A percentile compares a stretch with the other conserved stretches of the same genome.
Evolutionary conservation across 768 basidiomycete species (phyloP).

Genomic region (Boletus rufocinnamomeus): DNA sequence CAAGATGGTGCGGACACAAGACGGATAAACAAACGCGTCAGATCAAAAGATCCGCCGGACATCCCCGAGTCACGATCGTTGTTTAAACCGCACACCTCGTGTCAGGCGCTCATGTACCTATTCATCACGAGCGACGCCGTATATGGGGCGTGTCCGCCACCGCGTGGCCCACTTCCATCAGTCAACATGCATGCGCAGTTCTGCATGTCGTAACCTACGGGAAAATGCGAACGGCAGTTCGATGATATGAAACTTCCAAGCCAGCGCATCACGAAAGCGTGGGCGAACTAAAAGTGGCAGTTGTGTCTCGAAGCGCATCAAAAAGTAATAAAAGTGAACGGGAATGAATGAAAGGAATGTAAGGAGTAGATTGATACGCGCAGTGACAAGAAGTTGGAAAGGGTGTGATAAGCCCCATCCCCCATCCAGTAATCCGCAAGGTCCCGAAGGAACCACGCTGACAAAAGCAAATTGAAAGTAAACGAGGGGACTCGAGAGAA

Average conservation of each 20-base stretch:
- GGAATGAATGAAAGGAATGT: constrained; percentile 7
- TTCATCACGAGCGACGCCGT: constrained; percentile 18
- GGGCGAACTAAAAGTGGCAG: constrained; percentile 9
- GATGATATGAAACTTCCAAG: constrained; percentile 20
- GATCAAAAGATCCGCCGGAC: constrained; percentile 26
- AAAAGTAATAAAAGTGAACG: constrained; percentile 11
- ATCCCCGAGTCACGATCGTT: constrained; percentile 24
- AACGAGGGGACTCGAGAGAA: background rate
- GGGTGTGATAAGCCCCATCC: constrained; percentile 5
- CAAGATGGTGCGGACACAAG: constrained; percentile 23
- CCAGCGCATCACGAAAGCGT: constrained; percentile 15
- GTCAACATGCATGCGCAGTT: constrained; percentile 30
- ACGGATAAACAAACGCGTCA: constrained; percentile 16
- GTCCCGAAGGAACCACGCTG: constrained; percentile 9
- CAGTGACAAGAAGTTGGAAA: constrained; percentile 7
- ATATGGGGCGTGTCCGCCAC: constrained; percentile 26
- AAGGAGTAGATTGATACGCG: constrained; percentile 10
- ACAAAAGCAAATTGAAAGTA: constrained; percentile 17
- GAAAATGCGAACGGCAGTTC: constrained; percentile 24
- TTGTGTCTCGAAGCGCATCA: constrained; percentile 16
- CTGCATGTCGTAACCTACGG: constrained; percentile 29
- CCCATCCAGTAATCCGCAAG: constrained; percentile 13
- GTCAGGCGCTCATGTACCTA: constrained; percentile 18
- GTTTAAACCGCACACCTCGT: constrained; percentile 22
- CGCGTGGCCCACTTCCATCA: constrained; percentile 31